These are phyloP conservation scores for Elsinoe ampelina DNA, from an alignment of 2,329 filamentous ascomycete genomes.

Conservation along the genomic window DNA sequence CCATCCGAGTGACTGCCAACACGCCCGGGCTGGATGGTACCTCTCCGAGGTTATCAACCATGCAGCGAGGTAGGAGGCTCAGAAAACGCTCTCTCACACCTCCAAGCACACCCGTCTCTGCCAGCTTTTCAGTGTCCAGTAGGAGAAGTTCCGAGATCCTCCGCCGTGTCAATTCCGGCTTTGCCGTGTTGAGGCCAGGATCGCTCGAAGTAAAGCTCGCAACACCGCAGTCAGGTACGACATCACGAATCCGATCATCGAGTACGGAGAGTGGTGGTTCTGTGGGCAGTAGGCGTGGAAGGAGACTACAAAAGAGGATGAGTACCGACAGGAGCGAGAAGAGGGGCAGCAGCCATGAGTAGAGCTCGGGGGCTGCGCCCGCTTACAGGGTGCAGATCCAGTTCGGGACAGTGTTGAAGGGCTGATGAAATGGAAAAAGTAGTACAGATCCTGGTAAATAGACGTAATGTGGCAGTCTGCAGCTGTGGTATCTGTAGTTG, in stretches of 20 bases:
- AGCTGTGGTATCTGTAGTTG: neutral
- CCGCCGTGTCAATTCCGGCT: slow-evolving; percentile 22
- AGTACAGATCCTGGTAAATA: neutral
- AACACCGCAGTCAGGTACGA: neutral
- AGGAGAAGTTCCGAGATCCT: slow-evolving; percentile 14
- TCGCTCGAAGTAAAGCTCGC: slow-evolving; percentile 19
- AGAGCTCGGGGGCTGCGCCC: neutral
- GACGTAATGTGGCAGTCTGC: neutral
- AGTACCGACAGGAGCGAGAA: neutral
- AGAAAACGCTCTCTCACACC: neutral
- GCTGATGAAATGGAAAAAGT: neutral
- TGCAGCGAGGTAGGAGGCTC: neutral
- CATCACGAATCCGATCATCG: neutral
- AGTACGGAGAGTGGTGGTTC: slow-evolving; percentile 8
- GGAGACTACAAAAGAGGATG: slow-evolving; percentile 9
- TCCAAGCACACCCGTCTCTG: neutral
- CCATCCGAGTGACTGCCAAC: slow-evolving; percentile 5
- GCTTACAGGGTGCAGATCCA: neutral
- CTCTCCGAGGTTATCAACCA: neutral
- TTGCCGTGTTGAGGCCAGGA: slow-evolving; percentile 28
- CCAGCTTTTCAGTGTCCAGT: slow-evolving; percentile 9
- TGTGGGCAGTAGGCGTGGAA: slow-evolving; percentile 23
- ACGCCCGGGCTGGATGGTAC: neutral
- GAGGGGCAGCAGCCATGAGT: slow-evolving; percentile 9
- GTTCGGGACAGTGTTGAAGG: neutral